Percentiles rank a stretch among this genome's conserved stretches.
phyloP scores from a whole-genome alignment of 352 stramenopile species.

The Pseudoperonospora humuli region DNA sequence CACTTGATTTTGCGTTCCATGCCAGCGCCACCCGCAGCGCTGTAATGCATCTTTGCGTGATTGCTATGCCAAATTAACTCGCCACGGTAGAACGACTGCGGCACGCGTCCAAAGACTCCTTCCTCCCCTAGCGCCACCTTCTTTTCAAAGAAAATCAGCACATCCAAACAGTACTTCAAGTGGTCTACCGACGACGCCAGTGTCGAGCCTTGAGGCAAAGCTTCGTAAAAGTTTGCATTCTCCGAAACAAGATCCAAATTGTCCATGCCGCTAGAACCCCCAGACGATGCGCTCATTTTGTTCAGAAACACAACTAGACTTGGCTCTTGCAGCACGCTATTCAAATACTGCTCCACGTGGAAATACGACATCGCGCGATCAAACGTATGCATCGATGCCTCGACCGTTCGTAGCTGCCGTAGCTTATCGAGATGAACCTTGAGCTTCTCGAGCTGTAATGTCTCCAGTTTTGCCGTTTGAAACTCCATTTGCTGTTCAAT shows the following conservation, averaged over 20 bases:
- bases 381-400: constrained; percentile 72
- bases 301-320: constrained; percentile 58
- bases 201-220: constrained; percentile 34
- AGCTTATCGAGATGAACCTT: constrained; percentile 61
- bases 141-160: constrained; percentile 85
- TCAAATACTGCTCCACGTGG: constrained; percentile 78
- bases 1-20: constrained; percentile 64
- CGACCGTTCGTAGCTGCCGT: constrained; percentile 65
- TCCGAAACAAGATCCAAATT: constrained; percentile 59
- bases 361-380: constrained; percentile 76
- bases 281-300: constrained; percentile 55
- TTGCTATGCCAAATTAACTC: constrained; percentile 63
- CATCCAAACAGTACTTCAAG: constrained; percentile 77
- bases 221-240: constrained; percentile 64
- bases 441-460: constrained; percentile 49
- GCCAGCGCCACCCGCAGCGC: constrained; percentile 18
- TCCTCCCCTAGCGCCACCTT: constrained; percentile 67
- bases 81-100: constrained; percentile 68
- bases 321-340: constrained; percentile 64
- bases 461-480: constrained; percentile 67
- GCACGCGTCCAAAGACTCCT: constrained; percentile 57
- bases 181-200: constrained; percentile 60
- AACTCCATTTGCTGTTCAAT: constrained; percentile 52
- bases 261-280: constrained; percentile 15
- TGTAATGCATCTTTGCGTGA: constrained; percentile 26